These are phyloP conservation scores for Hirsutella rhossiliensis DNA, from an alignment of 2,329 filamentous ascomycete species.

Conservation along the genomic window DNA sequence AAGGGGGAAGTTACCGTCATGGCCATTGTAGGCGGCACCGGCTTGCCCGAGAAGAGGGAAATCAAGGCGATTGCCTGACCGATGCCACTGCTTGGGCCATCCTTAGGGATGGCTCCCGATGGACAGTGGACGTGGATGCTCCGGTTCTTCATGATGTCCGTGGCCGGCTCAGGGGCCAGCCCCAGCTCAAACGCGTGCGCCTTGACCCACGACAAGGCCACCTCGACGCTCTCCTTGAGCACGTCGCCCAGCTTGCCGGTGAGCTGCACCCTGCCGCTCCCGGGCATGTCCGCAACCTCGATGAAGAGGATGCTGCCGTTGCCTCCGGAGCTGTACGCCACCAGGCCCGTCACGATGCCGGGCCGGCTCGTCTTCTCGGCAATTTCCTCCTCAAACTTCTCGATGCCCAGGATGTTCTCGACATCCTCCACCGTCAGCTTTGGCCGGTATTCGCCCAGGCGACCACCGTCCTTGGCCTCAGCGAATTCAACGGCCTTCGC, in stretches of 20 bases:
- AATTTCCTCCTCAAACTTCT: conserved; percentile 91
- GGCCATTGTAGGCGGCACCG: conserved; percentile 81
- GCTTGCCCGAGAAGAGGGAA: conserved; percentile 73
- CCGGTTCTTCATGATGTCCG: conserved; percentile 92
- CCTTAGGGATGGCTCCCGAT: conserved; percentile 88
- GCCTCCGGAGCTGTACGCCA: conserved; percentile 85
- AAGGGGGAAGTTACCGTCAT: conserved; percentile 60
- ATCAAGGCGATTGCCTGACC: conserved; percentile 91
- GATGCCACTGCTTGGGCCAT: conserved; percentile 76
- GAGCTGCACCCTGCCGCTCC: conserved; percentile 80
- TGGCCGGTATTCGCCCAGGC: conserved; percentile 59
- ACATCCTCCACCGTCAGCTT: conserved; percentile 67
- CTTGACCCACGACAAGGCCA: conserved; percentile 94
- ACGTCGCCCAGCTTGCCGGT: conserved; percentile 95
- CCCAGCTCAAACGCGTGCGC: conserved; percentile 87
- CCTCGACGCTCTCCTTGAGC: conserved; percentile 92
- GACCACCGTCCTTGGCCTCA: conserved; percentile 68
- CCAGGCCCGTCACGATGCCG: conserved; percentile 89
- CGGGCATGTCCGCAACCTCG: conserved; percentile 95
- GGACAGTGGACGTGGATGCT: conserved; percentile 95
- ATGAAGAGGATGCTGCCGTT: conserved; percentile 97
- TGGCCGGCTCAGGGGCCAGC: conserved; percentile 63
- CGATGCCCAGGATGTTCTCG: conserved; percentile 82
- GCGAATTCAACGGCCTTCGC: conserved; percentile 92
- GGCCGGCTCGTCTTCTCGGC: conserved; percentile 75